Evolutionary conservation across 2,329 filamentous ascomycete species (phyloP).

Genomic region (Penicillium sp.): DNA sequence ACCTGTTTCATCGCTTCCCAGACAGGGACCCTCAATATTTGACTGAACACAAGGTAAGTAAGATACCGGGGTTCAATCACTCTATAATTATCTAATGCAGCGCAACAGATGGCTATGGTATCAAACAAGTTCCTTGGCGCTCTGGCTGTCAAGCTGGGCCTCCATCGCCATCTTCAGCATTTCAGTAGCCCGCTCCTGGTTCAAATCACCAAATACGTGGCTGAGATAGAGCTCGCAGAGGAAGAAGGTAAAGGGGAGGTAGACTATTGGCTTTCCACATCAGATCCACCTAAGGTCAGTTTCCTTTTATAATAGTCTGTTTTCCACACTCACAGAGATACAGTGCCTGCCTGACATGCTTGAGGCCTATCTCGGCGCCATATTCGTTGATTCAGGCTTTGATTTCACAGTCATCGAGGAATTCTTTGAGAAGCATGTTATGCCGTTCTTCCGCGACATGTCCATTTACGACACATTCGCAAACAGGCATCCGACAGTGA

Average conservation of each 20-base stretch:
- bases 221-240: constrained; percentile 36
- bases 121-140: constrained; percentile 91
- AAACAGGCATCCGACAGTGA: constrained; percentile 72
- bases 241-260: constrained; percentile 31
- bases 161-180: constrained; percentile 67
- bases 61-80: neutral
- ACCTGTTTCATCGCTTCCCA: constrained; percentile 73
- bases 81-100: constrained; percentile 6
- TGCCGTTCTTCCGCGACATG: constrained; percentile 81
- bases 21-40: constrained; percentile 89
- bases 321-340: neutral
- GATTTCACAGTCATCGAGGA: constrained; percentile 66
- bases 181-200: constrained; percentile 37
- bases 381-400: constrained; percentile 86
- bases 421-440: constrained; percentile 74
- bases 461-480: constrained; percentile 80
- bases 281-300: constrained; percentile 44
- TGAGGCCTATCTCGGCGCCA: constrained; percentile 81
- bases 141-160: constrained; percentile 70
- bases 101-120: constrained; percentile 81
- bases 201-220: constrained; percentile 50
- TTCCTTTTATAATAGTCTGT: neutral
- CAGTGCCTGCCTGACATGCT: constrained; percentile 74
- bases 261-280: constrained; percentile 44
- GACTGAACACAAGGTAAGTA: constrained; percentile 77